These are phyloP conservation scores for Cystofilobasidium macerans DNA, from an alignment of 768 basidiomycete species.

Conservation along the genomic window DNA sequence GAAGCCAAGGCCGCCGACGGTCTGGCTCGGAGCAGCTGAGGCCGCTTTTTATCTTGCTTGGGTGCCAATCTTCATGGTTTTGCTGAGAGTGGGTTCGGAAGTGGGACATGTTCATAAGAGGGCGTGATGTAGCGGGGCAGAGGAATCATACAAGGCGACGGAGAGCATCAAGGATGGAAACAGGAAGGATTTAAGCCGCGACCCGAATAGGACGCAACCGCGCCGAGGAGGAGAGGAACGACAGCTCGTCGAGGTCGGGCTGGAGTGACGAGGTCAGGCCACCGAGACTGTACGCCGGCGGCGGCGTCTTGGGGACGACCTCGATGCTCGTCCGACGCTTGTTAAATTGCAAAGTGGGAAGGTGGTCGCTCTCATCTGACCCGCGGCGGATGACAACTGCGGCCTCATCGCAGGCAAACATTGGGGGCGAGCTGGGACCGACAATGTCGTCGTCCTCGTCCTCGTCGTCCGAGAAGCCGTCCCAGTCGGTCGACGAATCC, in stretches of 20 bases:
- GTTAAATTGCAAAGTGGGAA: background rate
- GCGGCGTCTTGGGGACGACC: background rate
- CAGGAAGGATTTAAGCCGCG: background rate
- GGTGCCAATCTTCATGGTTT: no score
- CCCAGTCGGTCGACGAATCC: background rate
- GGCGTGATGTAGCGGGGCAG: no score
- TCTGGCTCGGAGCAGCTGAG: background rate
- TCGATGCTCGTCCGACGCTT: no score
- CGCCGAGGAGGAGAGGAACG: background rate
- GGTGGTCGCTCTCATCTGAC: background rate
- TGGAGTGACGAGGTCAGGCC: background rate
- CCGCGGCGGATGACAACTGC: background rate
- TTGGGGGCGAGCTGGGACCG: background rate
- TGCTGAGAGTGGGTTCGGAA: no score
- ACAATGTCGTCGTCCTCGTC: background rate
- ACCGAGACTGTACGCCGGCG: background rate
- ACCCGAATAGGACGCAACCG: background rate
- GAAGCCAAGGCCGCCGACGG: background rate
- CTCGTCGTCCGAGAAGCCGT: conserved; percentile 4
- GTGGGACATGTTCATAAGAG: no score
- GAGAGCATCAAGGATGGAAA: no score
- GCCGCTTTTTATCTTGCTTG: no score
- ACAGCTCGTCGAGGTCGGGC: background rate
- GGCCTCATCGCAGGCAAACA: background rate
- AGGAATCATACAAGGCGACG: no score